Conservation (phyloP, 192 early-diverging fungal genomes). For the Pilaira anomala region DNA sequence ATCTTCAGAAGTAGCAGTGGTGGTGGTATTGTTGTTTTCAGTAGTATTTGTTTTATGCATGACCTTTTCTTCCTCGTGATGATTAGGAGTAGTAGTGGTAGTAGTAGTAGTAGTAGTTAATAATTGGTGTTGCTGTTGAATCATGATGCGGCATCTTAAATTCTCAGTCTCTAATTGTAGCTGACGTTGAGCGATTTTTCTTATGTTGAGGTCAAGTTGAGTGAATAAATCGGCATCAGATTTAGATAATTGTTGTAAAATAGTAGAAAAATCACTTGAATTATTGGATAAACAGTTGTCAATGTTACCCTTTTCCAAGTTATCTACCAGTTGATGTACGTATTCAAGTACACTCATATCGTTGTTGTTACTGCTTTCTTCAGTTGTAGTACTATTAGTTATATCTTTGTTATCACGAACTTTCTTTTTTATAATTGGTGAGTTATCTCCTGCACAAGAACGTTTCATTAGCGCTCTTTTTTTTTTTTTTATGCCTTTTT, state of each 20-base stretch:
- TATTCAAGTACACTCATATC: conserved; percentile 13
- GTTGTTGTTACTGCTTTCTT: conserved; percentile 1
- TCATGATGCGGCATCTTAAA: conserved; percentile 29
- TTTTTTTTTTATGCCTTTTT: background rate
- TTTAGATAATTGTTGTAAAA: conserved; percentile 20
- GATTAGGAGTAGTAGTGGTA: background rate
- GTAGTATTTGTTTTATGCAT: background rate
- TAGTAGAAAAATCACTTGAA: background rate
- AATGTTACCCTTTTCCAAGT: conserved; percentile 16
- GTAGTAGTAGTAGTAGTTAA: conserved; percentile 7
- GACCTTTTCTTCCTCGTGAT: conserved; percentile 18
- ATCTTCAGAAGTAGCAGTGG: conserved; percentile 25
- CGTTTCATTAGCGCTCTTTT: conserved; percentile 18
- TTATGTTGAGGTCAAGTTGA: conserved; percentile 18
- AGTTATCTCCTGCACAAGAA: conserved; percentile 4
- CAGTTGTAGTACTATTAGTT: background rate
- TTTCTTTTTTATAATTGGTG: conserved; percentile 16
- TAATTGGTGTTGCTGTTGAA: conserved; percentile 29
- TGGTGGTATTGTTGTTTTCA: background rate
- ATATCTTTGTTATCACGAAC: conserved; percentile 8
- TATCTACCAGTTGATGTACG: conserved; percentile 13
- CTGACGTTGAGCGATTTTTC: conserved; percentile 30
- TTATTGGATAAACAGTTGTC: conserved; percentile 11
- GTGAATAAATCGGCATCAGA: conserved; percentile 3
- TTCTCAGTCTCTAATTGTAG: conserved; percentile 34